Evolutionary conservation across 2,329 filamentous ascomycete species (phyloP).

Genomic region (Fusarium sacchari): DNA sequence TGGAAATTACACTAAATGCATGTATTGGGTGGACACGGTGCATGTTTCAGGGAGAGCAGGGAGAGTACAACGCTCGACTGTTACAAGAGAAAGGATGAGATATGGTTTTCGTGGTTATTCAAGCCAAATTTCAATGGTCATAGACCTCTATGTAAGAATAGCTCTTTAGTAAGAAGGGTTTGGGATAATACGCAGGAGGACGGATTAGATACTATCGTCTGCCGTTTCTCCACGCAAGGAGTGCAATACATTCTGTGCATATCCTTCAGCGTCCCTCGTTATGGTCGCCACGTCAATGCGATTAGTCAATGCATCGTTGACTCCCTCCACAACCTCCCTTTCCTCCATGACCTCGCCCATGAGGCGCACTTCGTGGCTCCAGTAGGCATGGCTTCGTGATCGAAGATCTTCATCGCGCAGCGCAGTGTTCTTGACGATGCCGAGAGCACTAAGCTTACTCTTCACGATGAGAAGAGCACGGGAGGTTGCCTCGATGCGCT

Average conservation of each 20-base stretch:
- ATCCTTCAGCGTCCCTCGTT: conserved; percentile 70
- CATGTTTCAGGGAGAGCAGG: conserved; percentile 14
- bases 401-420: conserved; percentile 78
- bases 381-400: conserved; percentile 75
- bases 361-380: conserved; percentile 78
- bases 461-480: conserved; percentile 67
- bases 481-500: conserved; percentile 71
- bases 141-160: conserved; percentile 44
- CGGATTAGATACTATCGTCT: conserved; percentile 24
- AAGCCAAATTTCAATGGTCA: conserved; percentile 27
- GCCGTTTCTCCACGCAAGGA: conserved; percentile 41
- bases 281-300: conserved; percentile 72
- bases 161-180: conserved; percentile 36
- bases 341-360: conserved; percentile 84
- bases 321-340: conserved; percentile 75
- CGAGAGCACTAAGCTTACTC: conserved; percentile 76
- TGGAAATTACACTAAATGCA: conserved; percentile 10
- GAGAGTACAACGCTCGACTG: conserved; percentile 1
- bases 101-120: conserved; percentile 26
- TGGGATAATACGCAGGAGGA: conserved; percentile 34
- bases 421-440: conserved; percentile 82
- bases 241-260: conserved; percentile 59
- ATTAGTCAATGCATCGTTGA: conserved; percentile 72
- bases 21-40: conserved; percentile 10
- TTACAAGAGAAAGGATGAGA: conserved; percentile 28